Percentiles rank a stretch among this genome's conserved stretches.
phyloP scores from a whole-genome alignment of 1,139 yeast genomes.

The Pichia inconspicua region DNA sequence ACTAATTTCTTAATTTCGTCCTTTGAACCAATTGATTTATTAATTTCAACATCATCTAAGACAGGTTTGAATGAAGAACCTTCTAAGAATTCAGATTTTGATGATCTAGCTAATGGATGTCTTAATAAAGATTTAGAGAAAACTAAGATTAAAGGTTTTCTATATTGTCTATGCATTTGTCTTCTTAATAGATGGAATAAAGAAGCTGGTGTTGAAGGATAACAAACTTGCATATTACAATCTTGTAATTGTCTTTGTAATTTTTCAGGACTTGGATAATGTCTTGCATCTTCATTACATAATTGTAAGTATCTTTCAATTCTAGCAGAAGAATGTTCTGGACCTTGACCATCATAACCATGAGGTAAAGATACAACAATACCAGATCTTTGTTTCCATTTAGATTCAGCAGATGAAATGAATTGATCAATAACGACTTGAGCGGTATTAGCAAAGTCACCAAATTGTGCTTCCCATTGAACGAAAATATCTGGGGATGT shows the following conservation, averaged over 20 bases:
- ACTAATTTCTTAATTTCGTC: constrained; percentile 86
- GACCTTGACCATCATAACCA: constrained; percentile 99
- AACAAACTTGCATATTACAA: constrained; percentile 94
- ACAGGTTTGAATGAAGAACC: constrained; percentile 93
- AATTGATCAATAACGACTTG: constrained; percentile 97
- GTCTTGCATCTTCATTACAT: constrained; percentile 92
- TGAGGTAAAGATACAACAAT: constrained; percentile 92
- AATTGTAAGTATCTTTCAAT: constrained; percentile 93
- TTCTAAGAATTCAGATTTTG: constrained; percentile 75
- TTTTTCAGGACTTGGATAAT: constrained; percentile 83
- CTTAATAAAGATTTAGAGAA: constrained; percentile 93
- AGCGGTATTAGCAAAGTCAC: constrained; percentile 99
- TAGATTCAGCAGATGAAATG: constrained; percentile 92
- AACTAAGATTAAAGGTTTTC: constrained; percentile 86
- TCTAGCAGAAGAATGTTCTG: constrained; percentile 98
- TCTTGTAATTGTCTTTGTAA: constrained; percentile 98
- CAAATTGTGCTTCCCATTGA: constrained; percentile 99
- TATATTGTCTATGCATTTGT: constrained; percentile 98
- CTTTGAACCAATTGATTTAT: constrained; percentile 64
- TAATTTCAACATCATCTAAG: constrained; percentile 83
- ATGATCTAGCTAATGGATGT: constrained; percentile 95
- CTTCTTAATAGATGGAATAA: constrained; percentile 95
- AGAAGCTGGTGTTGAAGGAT: constrained; percentile 97
- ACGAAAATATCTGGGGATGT: constrained; percentile 96
- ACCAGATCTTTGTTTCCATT: constrained; percentile 99